phyloP scores from a whole-genome alignment of 2,329 filamentous ascomycete genomes.

The Zymoseptoria passerinii region DNA sequence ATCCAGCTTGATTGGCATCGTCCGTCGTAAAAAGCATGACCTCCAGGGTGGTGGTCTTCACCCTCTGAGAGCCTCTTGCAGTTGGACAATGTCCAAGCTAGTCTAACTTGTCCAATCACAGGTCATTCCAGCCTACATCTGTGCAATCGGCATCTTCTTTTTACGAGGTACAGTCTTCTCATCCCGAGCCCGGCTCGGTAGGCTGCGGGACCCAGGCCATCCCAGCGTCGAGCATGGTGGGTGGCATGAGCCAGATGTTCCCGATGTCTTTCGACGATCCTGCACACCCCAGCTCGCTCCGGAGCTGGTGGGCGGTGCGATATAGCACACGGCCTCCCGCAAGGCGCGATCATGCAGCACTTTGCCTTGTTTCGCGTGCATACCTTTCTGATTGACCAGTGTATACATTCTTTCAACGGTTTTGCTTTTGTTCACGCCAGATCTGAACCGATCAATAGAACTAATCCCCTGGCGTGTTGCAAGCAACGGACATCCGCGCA shows the following conservation, averaged over 20 bases:
- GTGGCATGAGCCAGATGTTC: background rate
- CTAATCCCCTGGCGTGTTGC: background rate
- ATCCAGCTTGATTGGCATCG: background rate
- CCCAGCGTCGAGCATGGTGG: background rate
- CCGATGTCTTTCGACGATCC: background rate
- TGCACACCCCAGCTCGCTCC: background rate
- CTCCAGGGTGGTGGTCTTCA: background rate
- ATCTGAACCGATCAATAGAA: background rate
- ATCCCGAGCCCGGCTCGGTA: background rate
- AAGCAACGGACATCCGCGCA: background rate
- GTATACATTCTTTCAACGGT: background rate
- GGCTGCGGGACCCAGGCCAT: background rate
- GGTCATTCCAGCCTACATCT: background rate
- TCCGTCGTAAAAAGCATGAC: background rate
- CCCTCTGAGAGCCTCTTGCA: background rate
- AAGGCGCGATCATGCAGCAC: too few species aligned
- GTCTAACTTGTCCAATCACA: background rate
- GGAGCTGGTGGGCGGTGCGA: background rate
- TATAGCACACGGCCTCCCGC: background rate
- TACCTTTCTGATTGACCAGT: too few species aligned
- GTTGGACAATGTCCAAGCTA: background rate
- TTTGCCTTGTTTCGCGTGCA: too few species aligned
- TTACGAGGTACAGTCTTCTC: too few species aligned
- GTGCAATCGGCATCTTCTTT: background rate
- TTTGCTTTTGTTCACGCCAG: background rate